Evolutionary conservation across 2,329 filamentous ascomycete genomes (phyloP).

Genomic region (Tolypocladium pustulatum): DNA sequence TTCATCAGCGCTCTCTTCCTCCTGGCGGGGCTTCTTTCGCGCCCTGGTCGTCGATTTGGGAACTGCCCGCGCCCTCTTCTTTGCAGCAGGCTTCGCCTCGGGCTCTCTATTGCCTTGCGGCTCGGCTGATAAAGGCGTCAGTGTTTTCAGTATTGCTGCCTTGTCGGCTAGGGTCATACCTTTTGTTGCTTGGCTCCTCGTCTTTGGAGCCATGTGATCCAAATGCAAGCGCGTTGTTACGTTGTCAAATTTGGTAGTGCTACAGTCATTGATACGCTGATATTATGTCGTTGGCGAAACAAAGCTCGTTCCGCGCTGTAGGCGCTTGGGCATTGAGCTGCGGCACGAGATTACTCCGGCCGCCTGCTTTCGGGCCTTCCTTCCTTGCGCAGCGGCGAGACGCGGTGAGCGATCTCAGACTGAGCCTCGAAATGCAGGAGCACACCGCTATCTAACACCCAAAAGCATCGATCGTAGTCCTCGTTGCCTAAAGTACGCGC

Average conservation of each 20-base stretch:
- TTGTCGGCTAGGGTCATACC: conserved; percentile 6
- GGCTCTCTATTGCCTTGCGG: conserved; percentile 2
- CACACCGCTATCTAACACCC: background rate
- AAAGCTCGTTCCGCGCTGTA: background rate
- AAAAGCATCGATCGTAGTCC: background rate
- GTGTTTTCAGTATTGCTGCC: background rate
- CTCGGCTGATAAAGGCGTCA: background rate
- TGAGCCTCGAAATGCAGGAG: background rate
- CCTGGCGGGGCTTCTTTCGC: background rate
- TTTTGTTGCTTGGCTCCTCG: conserved; percentile 11
- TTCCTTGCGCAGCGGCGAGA: background rate
- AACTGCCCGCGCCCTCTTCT: conserved; percentile 5
- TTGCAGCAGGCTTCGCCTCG: background rate
- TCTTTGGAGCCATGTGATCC: conserved; percentile 14
- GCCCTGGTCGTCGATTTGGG: conserved; percentile 5
- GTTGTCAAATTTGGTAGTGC: background rate
- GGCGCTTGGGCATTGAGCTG: background rate
- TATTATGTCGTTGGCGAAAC: background rate
- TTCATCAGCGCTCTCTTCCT: background rate
- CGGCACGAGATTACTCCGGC: background rate
- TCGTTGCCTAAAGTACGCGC: background rate
- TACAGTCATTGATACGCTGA: background rate
- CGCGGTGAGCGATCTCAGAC: background rate
- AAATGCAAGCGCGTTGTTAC: background rate
- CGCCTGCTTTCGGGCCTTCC: background rate